Base-by-base conservation (phyloP, 2,329 filamentous ascomycete species). In the Nothophaeocryptopus gaeumannii region DNA sequence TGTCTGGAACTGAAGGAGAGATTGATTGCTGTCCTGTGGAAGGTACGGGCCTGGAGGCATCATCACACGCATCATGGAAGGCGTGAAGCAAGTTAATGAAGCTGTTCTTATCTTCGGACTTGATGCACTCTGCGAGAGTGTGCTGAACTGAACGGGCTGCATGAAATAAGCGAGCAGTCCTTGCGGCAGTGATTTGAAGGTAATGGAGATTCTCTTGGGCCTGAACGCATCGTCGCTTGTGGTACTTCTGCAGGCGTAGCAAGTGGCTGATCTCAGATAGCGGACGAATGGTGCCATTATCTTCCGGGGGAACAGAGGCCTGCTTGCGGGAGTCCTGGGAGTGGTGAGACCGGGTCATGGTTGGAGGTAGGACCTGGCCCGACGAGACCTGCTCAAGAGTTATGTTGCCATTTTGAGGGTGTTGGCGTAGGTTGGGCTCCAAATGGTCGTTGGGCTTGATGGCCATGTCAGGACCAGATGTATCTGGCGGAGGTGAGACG, bases 81-180 rank as follows among this genome's bases (percentile, higher is more conserved):
- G 87, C 86, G 75, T 85, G 85, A 69, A 88, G 89, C 37, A 93
- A 72, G 55, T 77, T 79, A 33, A 83, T 81, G 74, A 93, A 93
- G 53, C 77, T 80, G 63, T 85, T 85, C 73, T 89, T 89, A 71
- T 93, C 86, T 65, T 90, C 88, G 43, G 80, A 81, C 53, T 86
- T 82, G 69, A 92, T 90, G 70, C 81, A 83, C 60, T 92, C 87
- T 59, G 88, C 85, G 61, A 93, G 74, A 59, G 85, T 88, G 56
- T 85, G 81, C 66, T 89, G 83, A 54, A 86, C 82, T 51, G 86
- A 81, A 68, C 88, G 85, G 58, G 86, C 85, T 61, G 84, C 88
- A 58, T 86, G 81, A 60, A 84, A 83, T 65, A 92, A 75, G 49
- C 88, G 85, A 53, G 85, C 82, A 58, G 84, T 88, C 51, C 90